Conservation (phyloP, 225 moss, liverwort and hornwort species). For the Thuidium tamariscinum region DNA sequence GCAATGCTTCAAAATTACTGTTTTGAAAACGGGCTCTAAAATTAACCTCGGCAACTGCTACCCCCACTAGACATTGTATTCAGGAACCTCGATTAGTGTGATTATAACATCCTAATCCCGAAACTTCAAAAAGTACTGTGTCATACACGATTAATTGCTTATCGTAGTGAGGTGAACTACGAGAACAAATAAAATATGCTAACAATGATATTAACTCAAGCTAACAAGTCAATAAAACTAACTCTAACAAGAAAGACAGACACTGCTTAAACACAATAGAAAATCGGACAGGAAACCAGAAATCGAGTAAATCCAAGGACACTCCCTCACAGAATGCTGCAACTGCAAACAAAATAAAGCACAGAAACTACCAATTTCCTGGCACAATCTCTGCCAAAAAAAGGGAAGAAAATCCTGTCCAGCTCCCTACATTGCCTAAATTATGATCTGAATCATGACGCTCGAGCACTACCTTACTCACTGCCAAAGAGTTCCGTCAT, state of each 20-base stretch:
- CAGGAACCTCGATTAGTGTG: neutral
- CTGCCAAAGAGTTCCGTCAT: neutral
- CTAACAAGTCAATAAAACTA: neutral
- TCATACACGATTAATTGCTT: neutral
- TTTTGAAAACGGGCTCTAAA: neutral
- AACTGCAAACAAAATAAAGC: neutral
- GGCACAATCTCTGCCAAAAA: neutral
- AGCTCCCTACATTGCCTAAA: constrained; percentile 5
- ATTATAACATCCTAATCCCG: neutral
- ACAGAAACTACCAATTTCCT: neutral
- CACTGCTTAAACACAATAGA: neutral
- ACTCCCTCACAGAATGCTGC: neutral
- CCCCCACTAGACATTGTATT: neutral
- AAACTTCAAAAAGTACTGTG: neutral
- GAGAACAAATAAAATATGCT: neutral
- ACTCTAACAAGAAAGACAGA: neutral
- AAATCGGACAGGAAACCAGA: neutral
- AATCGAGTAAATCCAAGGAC: neutral
- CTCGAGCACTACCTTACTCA: neutral
- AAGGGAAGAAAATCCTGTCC: neutral
- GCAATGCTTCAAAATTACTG: neutral
- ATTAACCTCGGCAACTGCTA: neutral
- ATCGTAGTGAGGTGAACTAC: neutral
- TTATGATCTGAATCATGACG: neutral
- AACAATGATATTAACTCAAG: neutral